Base-by-base conservation (phyloP, 2,329 filamentous ascomycete species). In the Penicillium fuscoglaucum region DNA sequence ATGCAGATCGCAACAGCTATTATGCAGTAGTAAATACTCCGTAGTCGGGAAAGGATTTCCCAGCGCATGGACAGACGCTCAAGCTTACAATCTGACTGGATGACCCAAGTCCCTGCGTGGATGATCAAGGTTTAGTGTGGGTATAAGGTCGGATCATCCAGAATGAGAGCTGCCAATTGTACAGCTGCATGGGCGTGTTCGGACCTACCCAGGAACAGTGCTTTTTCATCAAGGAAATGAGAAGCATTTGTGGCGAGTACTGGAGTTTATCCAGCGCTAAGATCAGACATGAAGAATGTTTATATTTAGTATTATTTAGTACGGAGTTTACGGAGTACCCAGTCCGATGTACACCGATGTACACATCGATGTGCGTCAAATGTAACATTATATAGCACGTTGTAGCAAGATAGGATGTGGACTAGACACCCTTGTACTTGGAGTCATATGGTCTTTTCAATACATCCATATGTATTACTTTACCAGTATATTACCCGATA, bases 91-190 rank as follows among this genome's bases (percentile, higher is more conserved):
- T 39, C 45, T 54, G 4, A 57, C 49, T 57, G 62, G 52, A 52
- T 31, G 7, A 52, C 10, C 26, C 17, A 41, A 61, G 51, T 60
- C 61, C 63, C 63, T 66, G 63, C 61, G 59, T 52, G 29, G 52
- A 47, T 55, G 57, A 65, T 61, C 65, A 55, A 35, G 48, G 57
- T 58, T 52, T 33, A 37, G 51, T 35, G 49, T 47, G 49, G 47
- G 45, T 47, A 48, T 41, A 44, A 41, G 37, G 21, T 52, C 50
- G 43, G 51, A 55, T 53, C 33, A 53, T 39, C 21, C 53, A 49
- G 53, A 39, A 55, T 44, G 31, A n/a, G 13, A 44, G 35, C 28
- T 47, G 33, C 60, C 55, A 62, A 57, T 61, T 43, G 43, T 45
- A 44, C 52, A 26, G 17, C 26, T 21, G 6, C 4, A 28, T 29